A percentile compares a stretch with the other conserved stretches of the same genome.
phyloP scores from a whole-genome alignment of 768 basidiomycete genomes.

The Serendipita sp. region DNA sequence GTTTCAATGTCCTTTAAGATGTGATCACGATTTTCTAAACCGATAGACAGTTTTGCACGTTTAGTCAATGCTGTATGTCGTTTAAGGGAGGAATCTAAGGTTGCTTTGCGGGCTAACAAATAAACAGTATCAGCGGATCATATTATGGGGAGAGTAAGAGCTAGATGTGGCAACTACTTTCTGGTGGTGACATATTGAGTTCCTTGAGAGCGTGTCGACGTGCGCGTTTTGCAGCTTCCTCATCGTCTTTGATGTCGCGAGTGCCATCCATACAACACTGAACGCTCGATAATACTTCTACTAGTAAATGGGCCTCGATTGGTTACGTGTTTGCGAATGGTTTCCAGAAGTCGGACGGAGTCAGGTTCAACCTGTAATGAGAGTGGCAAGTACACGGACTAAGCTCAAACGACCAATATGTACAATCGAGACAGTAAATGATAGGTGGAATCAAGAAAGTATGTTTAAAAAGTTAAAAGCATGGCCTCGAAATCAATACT shows the following conservation, averaged over 20 bases:
- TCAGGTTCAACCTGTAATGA: background rate
- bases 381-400: too few species aligned
- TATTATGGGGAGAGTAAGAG: background rate
- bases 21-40: constrained; percentile 64
- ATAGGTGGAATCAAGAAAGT: too few species aligned
- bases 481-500: background rate
- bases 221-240: constrained; percentile 34
- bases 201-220: constrained; percentile 45
- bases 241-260: constrained; percentile 24
- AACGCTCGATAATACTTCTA: background rate
- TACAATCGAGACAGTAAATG: too few species aligned
- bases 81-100: constrained; percentile 83
- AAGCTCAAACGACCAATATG: too few species aligned
- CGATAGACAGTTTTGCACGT: constrained; percentile 75
- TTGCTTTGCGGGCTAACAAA: constrained; percentile 30
- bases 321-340: background rate
- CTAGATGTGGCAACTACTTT: constrained; percentile 1
- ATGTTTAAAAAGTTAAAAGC: background rate
- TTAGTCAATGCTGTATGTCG: constrained; percentile 93
- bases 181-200: constrained; percentile 24
- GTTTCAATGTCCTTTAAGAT: constrained; percentile 85
- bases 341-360: background rate
- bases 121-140: background rate
- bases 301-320: background rate
- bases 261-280: background rate